A percentile compares a stretch with the other conserved stretches of the same genome.
Conservation (phyloP, 2,329 filamentous ascomycete species). For the Westerdykella ornata region DNA sequence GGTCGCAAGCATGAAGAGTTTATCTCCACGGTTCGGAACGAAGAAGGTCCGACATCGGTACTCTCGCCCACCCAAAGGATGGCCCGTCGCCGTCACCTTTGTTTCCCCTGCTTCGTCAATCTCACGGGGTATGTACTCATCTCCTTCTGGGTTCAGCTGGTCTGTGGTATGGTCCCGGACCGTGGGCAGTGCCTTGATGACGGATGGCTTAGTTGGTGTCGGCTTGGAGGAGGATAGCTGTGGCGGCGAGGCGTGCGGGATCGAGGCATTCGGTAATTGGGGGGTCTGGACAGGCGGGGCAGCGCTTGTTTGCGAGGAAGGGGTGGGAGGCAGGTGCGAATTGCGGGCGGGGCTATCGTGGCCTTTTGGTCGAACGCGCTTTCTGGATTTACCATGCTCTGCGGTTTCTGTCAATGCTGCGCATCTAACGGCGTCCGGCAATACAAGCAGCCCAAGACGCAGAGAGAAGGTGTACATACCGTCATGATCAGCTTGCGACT, state of each 20-base stretch:
- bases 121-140: conserved; percentile 92
- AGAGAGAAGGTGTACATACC: conserved; percentile 18
- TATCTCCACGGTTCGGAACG: conserved; percentile 82
- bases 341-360: conserved; percentile 51
- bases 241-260: conserved; percentile 48
- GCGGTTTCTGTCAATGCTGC: conserved; percentile 11
- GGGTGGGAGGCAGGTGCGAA: conserved; percentile 42
- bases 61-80: conserved; percentile 72
- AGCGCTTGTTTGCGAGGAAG: conserved; percentile 46
- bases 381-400: conserved; percentile 35
- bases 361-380: conserved; percentile 54
- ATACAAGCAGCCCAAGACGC: conserved; percentile 3
- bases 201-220: conserved; percentile 68
- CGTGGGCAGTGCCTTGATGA: conserved; percentile 89
- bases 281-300: conserved; percentile 48
- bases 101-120: conserved; percentile 89
- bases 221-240: conserved; percentile 66
- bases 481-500: conserved; percentile 23
- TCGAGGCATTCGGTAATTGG: conserved; percentile 46
- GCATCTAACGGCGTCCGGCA: conserved; percentile 1
- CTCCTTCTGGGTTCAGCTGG: conserved; percentile 78
- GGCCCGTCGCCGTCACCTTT: conserved; percentile 80
- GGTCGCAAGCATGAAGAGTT: conserved; percentile 97
- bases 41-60: conserved; percentile 92
- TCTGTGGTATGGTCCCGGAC: conserved; percentile 96